A percentile compares a stretch with the other conserved stretches of the same genome.
Evolutionary conservation across 139 green algal genomes (phyloP).

Genomic region (Edaphochlamys debaryana): DNA sequence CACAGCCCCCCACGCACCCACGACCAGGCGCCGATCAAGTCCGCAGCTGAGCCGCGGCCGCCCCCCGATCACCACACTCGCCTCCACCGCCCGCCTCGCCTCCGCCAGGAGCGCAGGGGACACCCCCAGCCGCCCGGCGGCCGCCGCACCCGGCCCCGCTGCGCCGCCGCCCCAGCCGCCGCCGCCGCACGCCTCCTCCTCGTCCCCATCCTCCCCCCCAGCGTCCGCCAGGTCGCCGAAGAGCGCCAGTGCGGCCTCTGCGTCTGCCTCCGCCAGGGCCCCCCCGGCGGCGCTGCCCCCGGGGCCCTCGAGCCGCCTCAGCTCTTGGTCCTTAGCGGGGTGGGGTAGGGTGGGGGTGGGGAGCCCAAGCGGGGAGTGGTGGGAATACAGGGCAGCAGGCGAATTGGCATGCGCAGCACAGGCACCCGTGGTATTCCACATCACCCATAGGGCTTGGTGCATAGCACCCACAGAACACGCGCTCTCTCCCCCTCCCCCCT

Average conservation of each 20-base stretch:
- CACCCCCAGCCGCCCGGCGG: neutral
- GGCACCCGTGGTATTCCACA: too few species aligned
- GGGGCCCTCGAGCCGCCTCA: neutral
- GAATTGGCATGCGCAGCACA: too few species aligned
- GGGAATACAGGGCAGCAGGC: too few species aligned
- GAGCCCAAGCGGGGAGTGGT: too few species aligned
- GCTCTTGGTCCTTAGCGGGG: constrained; percentile 10
- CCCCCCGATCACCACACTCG: constrained; percentile 58
- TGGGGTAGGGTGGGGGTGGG: too few species aligned
- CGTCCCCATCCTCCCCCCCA: neutral
- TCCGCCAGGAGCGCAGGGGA: constrained; percentile 9
- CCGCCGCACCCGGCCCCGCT: neutral
- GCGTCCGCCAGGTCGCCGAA: neutral
- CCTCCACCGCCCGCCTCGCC: neutral
- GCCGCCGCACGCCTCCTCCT: neutral
- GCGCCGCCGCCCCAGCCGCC: neutral
- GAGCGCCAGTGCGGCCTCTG: too few species aligned
- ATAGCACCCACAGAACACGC: too few species aligned
- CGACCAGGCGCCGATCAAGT: constrained; percentile 74
- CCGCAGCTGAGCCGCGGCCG: constrained; percentile 56
- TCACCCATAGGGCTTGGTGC: too few species aligned
- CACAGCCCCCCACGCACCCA: constrained; percentile 59
- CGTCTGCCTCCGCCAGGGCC: neutral
- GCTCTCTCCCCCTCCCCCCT: too few species aligned
- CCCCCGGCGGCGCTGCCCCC: too few species aligned